Evolutionary conservation across 2,329 filamentous ascomycete species (phyloP), one percentile per base, ranked within the genome.

Genomic region (Drechslerella dactyloides): DNA sequence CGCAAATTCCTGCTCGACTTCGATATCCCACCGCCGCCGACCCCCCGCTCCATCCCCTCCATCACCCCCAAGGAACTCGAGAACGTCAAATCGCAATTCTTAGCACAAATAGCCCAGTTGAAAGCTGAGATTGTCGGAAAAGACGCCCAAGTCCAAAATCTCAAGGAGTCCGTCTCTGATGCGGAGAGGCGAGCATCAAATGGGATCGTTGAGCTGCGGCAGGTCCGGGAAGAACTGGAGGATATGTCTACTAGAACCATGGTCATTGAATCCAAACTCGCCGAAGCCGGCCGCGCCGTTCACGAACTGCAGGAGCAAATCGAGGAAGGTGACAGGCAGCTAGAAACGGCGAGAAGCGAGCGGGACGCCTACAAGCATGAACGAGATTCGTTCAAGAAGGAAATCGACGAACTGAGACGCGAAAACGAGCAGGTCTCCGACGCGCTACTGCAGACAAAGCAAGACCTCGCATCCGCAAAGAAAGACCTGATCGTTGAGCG

Each of bases 41-140:
- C 94, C 0, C 94, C 94, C 13, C 88, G 93, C 73, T 96, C 91
- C 62, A 86, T 97, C 40, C 94, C 94, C 0, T 91, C 89, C 7
- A 89, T 97, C 75, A 96, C 93, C 1, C 90, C 94, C 1, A 87
- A 94, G 35, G 94, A 99, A 81, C 83, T 97, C 1, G 94, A 99
- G 78, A 90, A 90, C 13, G 84, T 97, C 70, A 97, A 97, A 79
- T 97, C 93, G 0, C 86, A 85, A 23, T 96, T 96, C 76, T 84
- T 96, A 57, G 96, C 93, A 0, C 91, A 97, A 78, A 96, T 99
- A 69, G 96, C 91, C 73, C 91, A 90, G n/a, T 85, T 99, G 17
- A 94, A 91, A 78, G 94, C 94, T 1, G 93, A 91, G 8, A 83
- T 99, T 8, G 93, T 89, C 76, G 94, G 94, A 54, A 96, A 94